A percentile compares a stretch with the other conserved stretches of the same genome.
phyloP scores from a whole-genome alignment of 768 basidiomycete species.

The Lactarius evosmus region DNA sequence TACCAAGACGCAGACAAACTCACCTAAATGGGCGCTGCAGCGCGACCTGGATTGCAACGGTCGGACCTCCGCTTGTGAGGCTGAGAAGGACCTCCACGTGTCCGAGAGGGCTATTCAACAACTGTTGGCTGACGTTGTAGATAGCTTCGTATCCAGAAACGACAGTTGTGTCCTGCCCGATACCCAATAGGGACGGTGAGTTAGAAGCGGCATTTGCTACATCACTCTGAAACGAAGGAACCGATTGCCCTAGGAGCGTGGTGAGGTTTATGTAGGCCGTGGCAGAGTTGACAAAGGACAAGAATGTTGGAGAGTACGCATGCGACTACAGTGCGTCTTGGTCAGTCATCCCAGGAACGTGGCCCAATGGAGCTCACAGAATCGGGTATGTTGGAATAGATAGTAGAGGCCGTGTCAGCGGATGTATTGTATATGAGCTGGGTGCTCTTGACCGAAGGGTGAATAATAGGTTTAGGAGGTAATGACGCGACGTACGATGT shows the following conservation, averaged over 20 bases:
- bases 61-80: constrained; percentile 41
- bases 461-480: background rate
- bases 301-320: constrained; percentile 36
- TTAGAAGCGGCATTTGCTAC: constrained; percentile 36
- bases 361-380: background rate
- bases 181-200: constrained; percentile 41
- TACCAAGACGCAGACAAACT: constrained; percentile 9
- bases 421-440: constrained; percentile 40
- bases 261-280: constrained; percentile 57
- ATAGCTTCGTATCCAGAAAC: constrained; percentile 55
- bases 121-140: constrained; percentile 43
- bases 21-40: constrained; percentile 62
- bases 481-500: constrained; percentile 37
- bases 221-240: constrained; percentile 35
- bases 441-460: constrained; percentile 32
- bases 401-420: constrained; percentile 38
- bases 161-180: constrained; percentile 44
- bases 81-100: constrained; percentile 56
- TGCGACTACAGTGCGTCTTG: constrained; percentile 16
- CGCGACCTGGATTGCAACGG: constrained; percentile 59
- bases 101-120: constrained; percentile 44
- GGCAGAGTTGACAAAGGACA: constrained; percentile 62
- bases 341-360: constrained; percentile 2
- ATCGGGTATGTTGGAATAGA: background rate
- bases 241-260: constrained; percentile 41